Conservation (phyloP, 371 early-diverging fungal genomes). For the Mortierella polycephala region DNA sequence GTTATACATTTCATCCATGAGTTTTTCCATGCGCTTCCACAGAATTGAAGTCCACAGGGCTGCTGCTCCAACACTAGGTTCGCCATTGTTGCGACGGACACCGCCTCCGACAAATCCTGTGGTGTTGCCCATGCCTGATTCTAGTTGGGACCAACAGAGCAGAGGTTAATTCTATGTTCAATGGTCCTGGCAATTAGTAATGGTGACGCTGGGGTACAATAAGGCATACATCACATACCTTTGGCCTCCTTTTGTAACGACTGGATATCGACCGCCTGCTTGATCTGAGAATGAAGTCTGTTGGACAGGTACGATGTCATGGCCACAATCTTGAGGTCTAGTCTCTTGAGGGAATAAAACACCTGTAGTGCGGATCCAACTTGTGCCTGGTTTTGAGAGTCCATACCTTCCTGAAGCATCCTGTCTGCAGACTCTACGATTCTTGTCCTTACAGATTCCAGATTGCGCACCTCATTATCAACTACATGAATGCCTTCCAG, state of each 20-base stretch:
- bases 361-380: slow-evolving; percentile 83
- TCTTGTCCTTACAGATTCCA: slow-evolving; percentile 57
- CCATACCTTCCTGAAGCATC: slow-evolving; percentile 69
- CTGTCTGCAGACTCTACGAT: slow-evolving; percentile 67
- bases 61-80: slow-evolving; percentile 64
- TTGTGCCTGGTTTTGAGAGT: slow-evolving; percentile 71
- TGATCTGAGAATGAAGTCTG: slow-evolving; percentile 64
- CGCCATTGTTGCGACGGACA: slow-evolving; percentile 64
- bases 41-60: slow-evolving; percentile 62
- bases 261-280: slow-evolving; percentile 69
- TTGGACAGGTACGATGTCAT: slow-evolving; percentile 61
- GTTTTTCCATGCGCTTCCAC: slow-evolving; percentile 77
- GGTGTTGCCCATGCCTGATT: slow-evolving; percentile 26
- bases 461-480: slow-evolving; percentile 60
- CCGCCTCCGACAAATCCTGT: slow-evolving; percentile 52
- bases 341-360: slow-evolving; percentile 73
- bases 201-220: background rate
- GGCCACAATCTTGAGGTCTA: slow-evolving; percentile 61
- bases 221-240: slow-evolving; percentile 50
- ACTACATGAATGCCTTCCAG: slow-evolving; percentile 76
- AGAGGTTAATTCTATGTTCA: background rate
- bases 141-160: slow-evolving; percentile 1
- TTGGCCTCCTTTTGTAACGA: slow-evolving; percentile 72
- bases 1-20: slow-evolving; percentile 80
- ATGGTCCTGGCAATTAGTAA: background rate